These are phyloP conservation scores for Diutina sp. DNA, from an alignment of 1,139 yeast genomes.

Conservation along the genomic window DNA sequence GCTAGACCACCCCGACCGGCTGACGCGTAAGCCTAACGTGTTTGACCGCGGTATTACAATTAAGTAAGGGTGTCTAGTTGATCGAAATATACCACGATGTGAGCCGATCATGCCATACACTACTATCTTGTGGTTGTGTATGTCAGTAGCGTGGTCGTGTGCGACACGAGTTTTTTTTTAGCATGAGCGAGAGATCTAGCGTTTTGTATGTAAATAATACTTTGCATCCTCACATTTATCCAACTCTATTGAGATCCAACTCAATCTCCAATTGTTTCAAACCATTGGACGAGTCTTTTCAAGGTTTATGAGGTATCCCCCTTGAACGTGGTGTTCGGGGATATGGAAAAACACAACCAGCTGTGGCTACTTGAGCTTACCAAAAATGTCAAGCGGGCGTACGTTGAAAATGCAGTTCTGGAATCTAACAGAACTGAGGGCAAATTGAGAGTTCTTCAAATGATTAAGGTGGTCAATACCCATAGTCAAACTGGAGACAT, in stretches of 20 bases:
- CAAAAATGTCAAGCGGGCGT: not conserved
- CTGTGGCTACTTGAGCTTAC: not conserved
- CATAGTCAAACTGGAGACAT: not conserved
- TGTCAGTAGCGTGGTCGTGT: not conserved
- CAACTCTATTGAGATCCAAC: too few species aligned
- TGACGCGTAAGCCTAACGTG: slow-evolving; percentile 30
- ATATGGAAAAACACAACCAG: not conserved
- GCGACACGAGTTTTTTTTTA: not conserved
- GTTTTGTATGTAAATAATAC: too few species aligned
- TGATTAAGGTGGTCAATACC: not conserved
- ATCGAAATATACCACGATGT: not conserved
- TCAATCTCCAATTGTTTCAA: too few species aligned
- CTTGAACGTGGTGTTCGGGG: not conserved
- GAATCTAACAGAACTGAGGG: not conserved
- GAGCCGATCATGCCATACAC: too few species aligned
- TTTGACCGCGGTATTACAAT: slow-evolving; percentile 18
- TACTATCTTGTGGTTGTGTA: not conserved
- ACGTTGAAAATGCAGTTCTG: not conserved
- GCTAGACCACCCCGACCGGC: slow-evolving; percentile 77
- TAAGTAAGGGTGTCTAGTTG: not conserved
- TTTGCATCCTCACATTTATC: too few species aligned
- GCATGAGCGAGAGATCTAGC: too few species aligned
- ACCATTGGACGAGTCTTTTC: too few species aligned
- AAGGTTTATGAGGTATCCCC: too few species aligned
- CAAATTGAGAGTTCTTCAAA: not conserved